A percentile compares a stretch with the other conserved stretches of the same genome.
Evolutionary conservation across 331 rosid species (phyloP).

Genomic region (Malus hybrid): DNA sequence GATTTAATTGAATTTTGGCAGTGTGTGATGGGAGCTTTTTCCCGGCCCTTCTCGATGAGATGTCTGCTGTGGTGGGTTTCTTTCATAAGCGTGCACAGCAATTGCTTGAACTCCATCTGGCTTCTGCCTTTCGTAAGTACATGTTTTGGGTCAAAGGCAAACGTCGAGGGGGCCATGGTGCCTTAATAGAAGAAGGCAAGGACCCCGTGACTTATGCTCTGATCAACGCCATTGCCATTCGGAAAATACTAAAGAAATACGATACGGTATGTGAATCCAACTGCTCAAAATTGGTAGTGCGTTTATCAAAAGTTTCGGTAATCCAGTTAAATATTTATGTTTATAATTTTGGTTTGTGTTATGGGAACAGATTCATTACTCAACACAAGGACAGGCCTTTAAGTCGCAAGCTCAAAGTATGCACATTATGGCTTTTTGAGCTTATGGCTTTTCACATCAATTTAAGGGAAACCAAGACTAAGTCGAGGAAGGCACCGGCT

Average conservation of each 20-base stretch:
- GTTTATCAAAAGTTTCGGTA: neutral
- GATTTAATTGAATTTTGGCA: conserved; percentile 14
- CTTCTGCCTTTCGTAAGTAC: conserved; percentile 75
- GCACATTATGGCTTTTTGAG: conserved; percentile 84
- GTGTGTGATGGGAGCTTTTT: conserved; percentile 92
- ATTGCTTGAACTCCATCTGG: conserved; percentile 64
- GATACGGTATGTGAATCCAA: conserved; percentile 48
- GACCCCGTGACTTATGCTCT: conserved; percentile 79
- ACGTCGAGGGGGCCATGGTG: conserved; percentile 25
- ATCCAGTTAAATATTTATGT: neutral
- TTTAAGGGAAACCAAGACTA: conserved; percentile 42
- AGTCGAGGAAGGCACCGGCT: conserved; percentile 25
- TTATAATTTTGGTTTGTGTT: neutral
- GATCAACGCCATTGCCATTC: conserved; percentile 72
- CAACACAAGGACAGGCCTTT: conserved; percentile 85
- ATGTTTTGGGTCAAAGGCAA: conserved; percentile 53
- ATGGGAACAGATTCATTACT: conserved; percentile 69
- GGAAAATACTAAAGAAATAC: conserved; percentile 80
- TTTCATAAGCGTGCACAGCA: conserved; percentile 71
- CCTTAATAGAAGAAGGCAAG: conserved; percentile 59
- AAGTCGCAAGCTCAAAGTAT: conserved; percentile 72
- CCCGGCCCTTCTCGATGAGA: conserved; percentile 73
- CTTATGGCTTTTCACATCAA: conserved; percentile 86
- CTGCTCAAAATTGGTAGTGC: neutral
- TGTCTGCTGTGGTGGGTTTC: conserved; percentile 70